Percentiles rank a stretch among this genome's conserved stretches.
These are phyloP conservation scores for Voacanga thouarsii DNA, from an alignment of 257 asterid genomes.

Conservation along the genomic window DNA sequence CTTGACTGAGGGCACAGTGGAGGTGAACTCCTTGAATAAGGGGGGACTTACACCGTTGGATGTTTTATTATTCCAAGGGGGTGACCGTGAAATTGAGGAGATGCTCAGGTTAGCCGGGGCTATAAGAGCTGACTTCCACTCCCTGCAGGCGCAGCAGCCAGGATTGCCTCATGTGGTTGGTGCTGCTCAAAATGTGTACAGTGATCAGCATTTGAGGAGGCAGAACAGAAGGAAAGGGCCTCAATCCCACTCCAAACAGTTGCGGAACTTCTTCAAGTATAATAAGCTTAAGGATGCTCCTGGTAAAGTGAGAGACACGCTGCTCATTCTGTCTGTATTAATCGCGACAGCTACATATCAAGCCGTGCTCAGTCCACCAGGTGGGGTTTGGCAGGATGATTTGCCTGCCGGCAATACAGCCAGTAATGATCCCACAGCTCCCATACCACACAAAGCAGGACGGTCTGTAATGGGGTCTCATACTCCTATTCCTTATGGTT, in stretches of 20 bases:
- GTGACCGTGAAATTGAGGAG: constrained; percentile 42
- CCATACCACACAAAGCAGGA: background rate
- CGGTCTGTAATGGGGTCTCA: background rate
- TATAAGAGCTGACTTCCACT: constrained; percentile 4
- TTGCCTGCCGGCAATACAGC: background rate
- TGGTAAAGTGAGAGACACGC: background rate
- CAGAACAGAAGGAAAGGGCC: background rate
- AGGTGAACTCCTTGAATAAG: constrained; percentile 25
- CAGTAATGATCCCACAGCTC: background rate
- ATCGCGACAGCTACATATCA: too few relatives aligned
- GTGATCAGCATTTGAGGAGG: background rate
- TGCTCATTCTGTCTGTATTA: too few relatives aligned
- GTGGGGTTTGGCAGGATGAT: too few relatives aligned
- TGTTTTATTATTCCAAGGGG: constrained; percentile 30
- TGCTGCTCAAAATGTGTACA: constrained; percentile 7
- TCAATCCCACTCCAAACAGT: background rate
- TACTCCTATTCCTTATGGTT: constrained; percentile 14
- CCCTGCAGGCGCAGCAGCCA: constrained; percentile 1
- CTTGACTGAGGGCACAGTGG: constrained; percentile 9
- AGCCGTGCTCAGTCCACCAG: too few relatives aligned
- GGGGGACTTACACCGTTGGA: constrained; percentile 33
- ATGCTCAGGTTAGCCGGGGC: constrained; percentile 38
- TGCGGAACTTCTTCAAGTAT: constrained; percentile 31
- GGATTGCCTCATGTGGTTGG: background rate
- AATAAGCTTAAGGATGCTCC: constrained; percentile 35